Evolutionary conservation across 2,329 filamentous ascomycete species (phyloP).

Genomic region (Lanzia echinophila): DNA sequence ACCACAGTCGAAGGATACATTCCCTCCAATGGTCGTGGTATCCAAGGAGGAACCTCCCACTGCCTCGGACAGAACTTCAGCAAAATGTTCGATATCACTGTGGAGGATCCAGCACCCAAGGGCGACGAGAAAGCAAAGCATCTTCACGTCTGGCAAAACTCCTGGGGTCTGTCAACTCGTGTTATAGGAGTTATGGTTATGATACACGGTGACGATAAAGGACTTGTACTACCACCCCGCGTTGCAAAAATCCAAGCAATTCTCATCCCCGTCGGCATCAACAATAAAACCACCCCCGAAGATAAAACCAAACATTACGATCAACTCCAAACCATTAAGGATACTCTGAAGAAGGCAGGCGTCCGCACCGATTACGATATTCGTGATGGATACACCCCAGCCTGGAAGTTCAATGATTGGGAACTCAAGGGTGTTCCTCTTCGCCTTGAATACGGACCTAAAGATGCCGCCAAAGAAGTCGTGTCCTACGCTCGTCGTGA

Average conservation of each 20-base stretch:
- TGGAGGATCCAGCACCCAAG: constrained; percentile 77
- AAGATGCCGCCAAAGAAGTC: constrained; percentile 79
- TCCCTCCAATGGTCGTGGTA: constrained; percentile 88
- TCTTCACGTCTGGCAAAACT: constrained; percentile 95
- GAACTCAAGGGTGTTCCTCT: constrained; percentile 94
- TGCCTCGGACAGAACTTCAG: constrained; percentile 91
- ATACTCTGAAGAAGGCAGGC: constrained; percentile 62
- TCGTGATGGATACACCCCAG: constrained; percentile 85
- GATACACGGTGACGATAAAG: constrained; percentile 94
- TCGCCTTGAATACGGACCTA: constrained; percentile 90
- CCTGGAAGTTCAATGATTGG: constrained; percentile 99
- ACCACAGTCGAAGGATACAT: constrained; percentile 97
- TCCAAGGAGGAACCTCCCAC: constrained; percentile 93
- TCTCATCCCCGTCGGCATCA: constrained; percentile 88
- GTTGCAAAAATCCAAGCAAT: constrained; percentile 82
- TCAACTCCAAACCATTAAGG: constrained; percentile 65
- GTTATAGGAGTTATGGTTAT: constrained; percentile 99
- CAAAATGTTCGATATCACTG: constrained; percentile 98
- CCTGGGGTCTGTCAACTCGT: constrained; percentile 95
- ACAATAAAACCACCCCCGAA: constrained; percentile 75
- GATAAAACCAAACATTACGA: constrained; percentile 70
- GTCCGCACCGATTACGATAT: constrained; percentile 76
- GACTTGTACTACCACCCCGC: constrained; percentile 84
- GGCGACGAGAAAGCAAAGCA: constrained; percentile 69
- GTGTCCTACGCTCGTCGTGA: constrained; percentile 85